A percentile compares a stretch with the other conserved stretches of the same genome.
Evolutionary conservation across 2,329 filamentous ascomycete genomes (phyloP).

Genomic region (Trichoderma lentiforme): DNA sequence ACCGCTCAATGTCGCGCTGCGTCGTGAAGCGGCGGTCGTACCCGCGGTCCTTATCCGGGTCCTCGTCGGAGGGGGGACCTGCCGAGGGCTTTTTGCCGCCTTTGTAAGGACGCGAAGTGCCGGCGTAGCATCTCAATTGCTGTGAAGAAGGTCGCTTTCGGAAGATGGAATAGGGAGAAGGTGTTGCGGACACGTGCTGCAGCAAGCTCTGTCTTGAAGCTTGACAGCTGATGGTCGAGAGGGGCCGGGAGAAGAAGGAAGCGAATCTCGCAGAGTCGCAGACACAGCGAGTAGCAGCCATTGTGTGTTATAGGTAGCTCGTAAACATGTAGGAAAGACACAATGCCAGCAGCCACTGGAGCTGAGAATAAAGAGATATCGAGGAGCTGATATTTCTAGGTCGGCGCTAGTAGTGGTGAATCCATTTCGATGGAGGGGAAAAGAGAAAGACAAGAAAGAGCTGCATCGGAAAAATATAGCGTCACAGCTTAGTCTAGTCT

Average conservation of each 20-base stretch:
- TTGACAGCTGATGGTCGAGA: slow-evolving; percentile 20
- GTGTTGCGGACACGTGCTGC: slow-evolving; percentile 18
- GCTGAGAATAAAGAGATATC: background rate
- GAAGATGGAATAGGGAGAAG: background rate
- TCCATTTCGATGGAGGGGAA: background rate
- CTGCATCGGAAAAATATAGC: slow-evolving; percentile 2
- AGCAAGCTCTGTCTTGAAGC: slow-evolving; percentile 15
- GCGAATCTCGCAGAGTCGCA: slow-evolving; percentile 42
- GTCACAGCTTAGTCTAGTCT: background rate
- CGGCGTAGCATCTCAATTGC: slow-evolving; percentile 13
- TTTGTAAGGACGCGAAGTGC: background rate
- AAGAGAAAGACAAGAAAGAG: background rate
- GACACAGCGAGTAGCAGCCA: slow-evolving; percentile 39
- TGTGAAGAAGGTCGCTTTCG: background rate
- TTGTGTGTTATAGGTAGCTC: slow-evolving; percentile 35
- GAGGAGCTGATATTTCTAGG: background rate
- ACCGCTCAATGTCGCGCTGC: slow-evolving; percentile 31
- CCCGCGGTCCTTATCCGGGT: slow-evolving; percentile 24
- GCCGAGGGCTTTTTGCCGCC: slow-evolving; percentile 1
- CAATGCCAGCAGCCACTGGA: background rate
- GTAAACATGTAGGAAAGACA: background rate
- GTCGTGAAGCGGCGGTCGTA: slow-evolving; percentile 38
- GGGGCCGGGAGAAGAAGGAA: slow-evolving; percentile 31
- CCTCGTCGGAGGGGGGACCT: background rate
- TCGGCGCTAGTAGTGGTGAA: background rate